phyloP scores from a whole-genome alignment of 306 rosid species.

The Rosa rugosa region DNA sequence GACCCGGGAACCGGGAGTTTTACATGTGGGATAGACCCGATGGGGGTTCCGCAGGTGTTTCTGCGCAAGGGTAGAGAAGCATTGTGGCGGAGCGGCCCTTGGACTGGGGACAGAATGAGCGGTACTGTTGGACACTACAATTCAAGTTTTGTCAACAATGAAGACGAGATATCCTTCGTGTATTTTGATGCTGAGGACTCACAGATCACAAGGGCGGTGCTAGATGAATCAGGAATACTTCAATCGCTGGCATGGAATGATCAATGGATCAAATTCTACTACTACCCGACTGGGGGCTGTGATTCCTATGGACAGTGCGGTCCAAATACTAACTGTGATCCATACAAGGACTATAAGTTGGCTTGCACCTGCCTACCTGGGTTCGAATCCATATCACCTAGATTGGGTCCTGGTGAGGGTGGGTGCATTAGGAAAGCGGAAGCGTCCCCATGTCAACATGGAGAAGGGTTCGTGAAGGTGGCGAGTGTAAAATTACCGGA shows the following conservation, averaged over 20 bases:
- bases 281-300: constrained; percentile 31
- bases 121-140: constrained; percentile 29
- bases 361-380: constrained; percentile 56
- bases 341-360: constrained; percentile 4
- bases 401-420: constrained; percentile 32
- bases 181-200: neutral
- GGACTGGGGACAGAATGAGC: constrained; percentile 8
- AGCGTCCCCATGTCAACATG: constrained; percentile 28
- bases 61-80: constrained; percentile 1
- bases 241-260: constrained; percentile 31
- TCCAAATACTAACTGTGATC: constrained; percentile 40
- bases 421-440: constrained; percentile 52
- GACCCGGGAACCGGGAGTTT: constrained; percentile 43
- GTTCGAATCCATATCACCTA: constrained; percentile 37
- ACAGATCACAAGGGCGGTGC: neutral
- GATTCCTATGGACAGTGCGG: constrained; percentile 46
- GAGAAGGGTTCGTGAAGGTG: constrained; percentile 57
- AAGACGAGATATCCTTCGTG: neutral
- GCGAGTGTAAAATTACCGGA: constrained; percentile 42
- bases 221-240: constrained; percentile 21
- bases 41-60: constrained; percentile 28
- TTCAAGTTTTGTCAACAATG: neutral
- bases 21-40: constrained; percentile 1
- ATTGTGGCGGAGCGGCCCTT: constrained; percentile 3
- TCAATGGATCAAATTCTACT: constrained; percentile 31